Conservation (phyloP, 768 basidiomycete genomes). For the Xerocomus potaroensis region DNA sequence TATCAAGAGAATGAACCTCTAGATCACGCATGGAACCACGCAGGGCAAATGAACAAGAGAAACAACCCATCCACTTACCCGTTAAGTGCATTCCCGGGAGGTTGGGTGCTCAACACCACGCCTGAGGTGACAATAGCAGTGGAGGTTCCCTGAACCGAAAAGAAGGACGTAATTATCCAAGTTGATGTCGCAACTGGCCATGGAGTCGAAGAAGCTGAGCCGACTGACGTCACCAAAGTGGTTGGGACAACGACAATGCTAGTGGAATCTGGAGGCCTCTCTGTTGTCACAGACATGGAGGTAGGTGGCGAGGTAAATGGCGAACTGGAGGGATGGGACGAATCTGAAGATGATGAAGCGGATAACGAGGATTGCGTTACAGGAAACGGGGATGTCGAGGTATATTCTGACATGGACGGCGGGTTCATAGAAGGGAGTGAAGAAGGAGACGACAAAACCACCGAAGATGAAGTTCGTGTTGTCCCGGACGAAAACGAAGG, state of each 20-base stretch:
- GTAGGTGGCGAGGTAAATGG: not conserved
- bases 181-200: conserved; percentile 14
- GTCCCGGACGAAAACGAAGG: not conserved
- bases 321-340: not conserved
- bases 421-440: not conserved
- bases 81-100: not conserved
- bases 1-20: conserved; percentile 2
- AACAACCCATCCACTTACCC: conserved; percentile 15
- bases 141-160: conserved; percentile 12
- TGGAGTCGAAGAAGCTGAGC: not conserved
- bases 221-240: conserved; percentile 10
- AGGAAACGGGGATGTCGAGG: not conserved
- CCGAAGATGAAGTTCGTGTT: not conserved
- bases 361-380: not conserved
- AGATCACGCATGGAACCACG: conserved; percentile 4
- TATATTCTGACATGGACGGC: not conserved
- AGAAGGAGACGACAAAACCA: not conserved
- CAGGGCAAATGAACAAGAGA: not conserved
- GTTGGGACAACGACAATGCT: conserved; percentile 14
- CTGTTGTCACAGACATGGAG: not conserved
- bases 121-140: conserved; percentile 21
- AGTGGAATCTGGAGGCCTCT: not conserved
- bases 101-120: conserved; percentile 22
- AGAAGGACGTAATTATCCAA: conserved; percentile 15
- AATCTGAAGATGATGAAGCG: not conserved